Percentiles rank a stretch among this genome's conserved stretches.
Conservation (phyloP, 148 eudicot genomes). For the Rhododendron vialii region DNA sequence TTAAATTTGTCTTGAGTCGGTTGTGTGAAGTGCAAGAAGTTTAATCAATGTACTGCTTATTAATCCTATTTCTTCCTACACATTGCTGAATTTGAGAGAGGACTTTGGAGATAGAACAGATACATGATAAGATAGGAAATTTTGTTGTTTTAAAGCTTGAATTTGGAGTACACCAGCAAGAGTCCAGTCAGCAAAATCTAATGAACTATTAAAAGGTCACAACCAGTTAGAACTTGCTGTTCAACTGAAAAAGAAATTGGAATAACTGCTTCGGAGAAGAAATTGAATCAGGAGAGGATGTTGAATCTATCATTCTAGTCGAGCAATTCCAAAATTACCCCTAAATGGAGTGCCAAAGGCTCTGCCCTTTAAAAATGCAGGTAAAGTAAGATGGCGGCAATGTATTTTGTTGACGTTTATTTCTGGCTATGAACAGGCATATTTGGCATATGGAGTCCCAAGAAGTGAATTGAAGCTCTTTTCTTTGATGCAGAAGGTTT, state of each 20-base stretch:
- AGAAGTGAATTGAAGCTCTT: slow-evolving; percentile 20
- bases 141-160: background rate
- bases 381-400: background rate
- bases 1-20: background rate
- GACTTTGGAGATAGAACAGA: background rate
- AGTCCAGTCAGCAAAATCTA: background rate
- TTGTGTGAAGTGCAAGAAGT: background rate
- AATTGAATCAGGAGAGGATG: background rate
- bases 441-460: slow-evolving; percentile 20
- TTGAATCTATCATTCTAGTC: background rate
- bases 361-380: background rate
- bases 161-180: background rate
- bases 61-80: background rate
- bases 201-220: background rate
- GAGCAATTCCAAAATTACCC: background rate
- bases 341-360: background rate
- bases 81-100: background rate
- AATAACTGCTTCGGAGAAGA: background rate
- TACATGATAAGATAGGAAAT: background rate
- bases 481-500: slow-evolving; percentile 25
- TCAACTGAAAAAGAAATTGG: background rate
- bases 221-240: background rate
- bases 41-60: background rate
- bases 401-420: background rate
- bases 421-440: slow-evolving; percentile 16